Conservation (phyloP, 345 rosid species). For the Acer yangbiense region DNA sequence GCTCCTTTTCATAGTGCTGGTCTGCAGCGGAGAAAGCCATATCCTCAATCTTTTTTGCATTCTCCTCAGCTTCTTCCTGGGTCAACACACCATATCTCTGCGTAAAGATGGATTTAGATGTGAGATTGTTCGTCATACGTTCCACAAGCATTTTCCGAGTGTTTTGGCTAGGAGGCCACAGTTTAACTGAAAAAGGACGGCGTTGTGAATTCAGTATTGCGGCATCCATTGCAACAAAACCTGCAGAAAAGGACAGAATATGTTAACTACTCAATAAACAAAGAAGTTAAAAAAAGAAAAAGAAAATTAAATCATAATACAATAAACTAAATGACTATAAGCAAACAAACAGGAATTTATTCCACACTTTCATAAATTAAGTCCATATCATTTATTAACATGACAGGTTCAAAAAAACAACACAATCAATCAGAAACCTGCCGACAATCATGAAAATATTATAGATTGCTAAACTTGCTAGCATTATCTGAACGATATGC, state of each 20-base stretch:
- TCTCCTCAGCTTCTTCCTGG: conserved; percentile 73
- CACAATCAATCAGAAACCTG: background rate
- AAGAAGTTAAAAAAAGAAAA: background rate
- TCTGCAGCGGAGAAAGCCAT: conserved; percentile 58
- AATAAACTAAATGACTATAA: background rate
- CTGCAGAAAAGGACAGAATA: conserved; percentile 23
- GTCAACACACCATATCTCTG: conserved; percentile 75
- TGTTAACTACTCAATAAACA: background rate
- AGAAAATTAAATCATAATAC: background rate
- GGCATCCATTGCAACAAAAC: conserved; percentile 50
- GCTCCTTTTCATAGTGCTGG: conserved; percentile 81
- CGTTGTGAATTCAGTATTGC: conserved; percentile 51
- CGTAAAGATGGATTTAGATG: conserved; percentile 77
- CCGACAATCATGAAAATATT: background rate
- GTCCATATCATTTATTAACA: background rate
- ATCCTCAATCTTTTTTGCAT: conserved; percentile 77
- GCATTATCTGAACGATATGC: background rate
- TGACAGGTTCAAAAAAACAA: background rate
- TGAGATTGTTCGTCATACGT: conserved; percentile 68
- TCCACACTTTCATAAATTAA: conserved; percentile 4
- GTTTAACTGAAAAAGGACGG: conserved; percentile 67
- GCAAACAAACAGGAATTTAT: background rate
- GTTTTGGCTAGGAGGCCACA: conserved; percentile 88
- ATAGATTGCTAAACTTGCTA: background rate
- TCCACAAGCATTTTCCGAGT: conserved; percentile 71